These are phyloP conservation scores for Acaromyces ingoldii DNA, from an alignment of 1,284 basidiomycete genomes.

Conservation along the genomic window DNA sequence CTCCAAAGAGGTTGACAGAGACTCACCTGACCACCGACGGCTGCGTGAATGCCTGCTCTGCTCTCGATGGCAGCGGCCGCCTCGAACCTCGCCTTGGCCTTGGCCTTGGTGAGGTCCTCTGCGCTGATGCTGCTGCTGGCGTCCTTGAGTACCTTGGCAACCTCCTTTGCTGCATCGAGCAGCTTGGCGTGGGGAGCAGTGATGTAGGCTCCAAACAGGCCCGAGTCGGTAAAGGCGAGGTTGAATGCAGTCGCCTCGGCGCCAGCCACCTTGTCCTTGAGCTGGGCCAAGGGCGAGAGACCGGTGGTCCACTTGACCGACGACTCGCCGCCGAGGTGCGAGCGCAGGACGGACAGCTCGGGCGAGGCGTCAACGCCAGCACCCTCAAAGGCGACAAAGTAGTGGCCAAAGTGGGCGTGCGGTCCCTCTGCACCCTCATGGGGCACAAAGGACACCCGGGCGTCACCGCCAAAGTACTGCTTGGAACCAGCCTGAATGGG, in stretches of 20 bases:
- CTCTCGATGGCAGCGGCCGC: conserved; percentile 36
- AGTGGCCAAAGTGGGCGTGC: conserved; percentile 37
- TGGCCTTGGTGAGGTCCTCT: conserved; percentile 35
- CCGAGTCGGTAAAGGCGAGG: conserved; percentile 39
- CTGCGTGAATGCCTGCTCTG: conserved; percentile 29
- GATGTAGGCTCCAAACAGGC: conserved; percentile 45
- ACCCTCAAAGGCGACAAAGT: conserved; percentile 47
- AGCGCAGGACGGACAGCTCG: conserved; percentile 43
- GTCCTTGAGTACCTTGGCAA: conserved; percentile 36
- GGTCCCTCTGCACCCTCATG: conserved; percentile 38
- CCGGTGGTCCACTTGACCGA: conserved; percentile 49
- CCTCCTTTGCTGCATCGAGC: conserved; percentile 30
- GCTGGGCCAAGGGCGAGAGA: conserved; percentile 33
- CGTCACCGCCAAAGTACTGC: conserved; percentile 49
- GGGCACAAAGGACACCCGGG: conserved; percentile 37
- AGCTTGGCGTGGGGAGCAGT: conserved; percentile 34
- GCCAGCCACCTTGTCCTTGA: conserved; percentile 23
- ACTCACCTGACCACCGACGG: conserved; percentile 18
- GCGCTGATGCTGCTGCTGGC: conserved; percentile 29
- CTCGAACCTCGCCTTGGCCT: conserved; percentile 48
- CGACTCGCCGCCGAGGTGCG: conserved; percentile 43
- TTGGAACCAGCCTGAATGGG: conserved; percentile 25
- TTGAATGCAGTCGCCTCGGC: conserved; percentile 44
- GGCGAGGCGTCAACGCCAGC: conserved; percentile 26
- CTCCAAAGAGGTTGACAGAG: background rate